Percentiles rank a stretch among this genome's conserved stretches.
phyloP scores from a whole-genome alignment of 2,329 filamentous ascomycete species.

The Chalara sp. region DNA sequence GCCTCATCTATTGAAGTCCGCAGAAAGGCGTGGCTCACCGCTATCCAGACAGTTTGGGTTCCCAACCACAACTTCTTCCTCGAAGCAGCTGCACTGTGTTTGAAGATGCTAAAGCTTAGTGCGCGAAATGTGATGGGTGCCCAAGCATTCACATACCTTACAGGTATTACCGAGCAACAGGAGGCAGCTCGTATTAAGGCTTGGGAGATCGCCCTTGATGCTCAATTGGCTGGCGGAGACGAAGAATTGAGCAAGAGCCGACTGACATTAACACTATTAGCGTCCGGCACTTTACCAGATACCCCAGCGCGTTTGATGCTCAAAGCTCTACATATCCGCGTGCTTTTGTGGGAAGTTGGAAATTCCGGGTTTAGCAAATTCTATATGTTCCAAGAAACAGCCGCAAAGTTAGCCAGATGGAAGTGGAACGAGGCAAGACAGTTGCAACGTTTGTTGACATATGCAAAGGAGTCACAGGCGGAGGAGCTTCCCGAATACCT shows the following conservation, averaged over 20 bases:
- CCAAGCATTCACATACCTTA: conserved; percentile 70
- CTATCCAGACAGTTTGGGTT: conserved; percentile 87
- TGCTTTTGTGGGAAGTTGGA: conserved; percentile 74
- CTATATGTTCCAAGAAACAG: conserved; percentile 59
- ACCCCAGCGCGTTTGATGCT: conserved; percentile 82
- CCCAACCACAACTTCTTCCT: conserved; percentile 81
- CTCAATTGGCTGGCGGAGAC: conserved; percentile 86
- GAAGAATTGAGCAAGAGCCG: conserved; percentile 83
- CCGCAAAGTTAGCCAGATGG: conserved; percentile 64
- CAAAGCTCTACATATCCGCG: conserved; percentile 84
- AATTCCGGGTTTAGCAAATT: conserved; percentile 59
- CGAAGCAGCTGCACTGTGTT: conserved; percentile 71
- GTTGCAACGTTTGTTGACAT: conserved; percentile 45
- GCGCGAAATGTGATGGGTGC: conserved; percentile 71
- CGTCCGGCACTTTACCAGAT: conserved; percentile 78
- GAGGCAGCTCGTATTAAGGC: conserved; percentile 83
- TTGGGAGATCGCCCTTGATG: conserved; percentile 89
- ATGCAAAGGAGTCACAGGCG: conserved; percentile 35
- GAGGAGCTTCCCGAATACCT: conserved; percentile 73
- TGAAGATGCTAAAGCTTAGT: conserved; percentile 79
- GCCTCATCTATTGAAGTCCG: conserved; percentile 80
- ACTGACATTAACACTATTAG: conserved; percentile 77
- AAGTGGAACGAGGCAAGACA: conserved; percentile 78
- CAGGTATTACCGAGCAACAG: conserved; percentile 75
- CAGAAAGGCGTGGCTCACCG: conserved; percentile 85